A percentile compares a stretch with the other conserved stretches of the same genome.
Evolutionary conservation across 306 rosid genomes (phyloP).

Genomic region (Glycine tomentella): DNA sequence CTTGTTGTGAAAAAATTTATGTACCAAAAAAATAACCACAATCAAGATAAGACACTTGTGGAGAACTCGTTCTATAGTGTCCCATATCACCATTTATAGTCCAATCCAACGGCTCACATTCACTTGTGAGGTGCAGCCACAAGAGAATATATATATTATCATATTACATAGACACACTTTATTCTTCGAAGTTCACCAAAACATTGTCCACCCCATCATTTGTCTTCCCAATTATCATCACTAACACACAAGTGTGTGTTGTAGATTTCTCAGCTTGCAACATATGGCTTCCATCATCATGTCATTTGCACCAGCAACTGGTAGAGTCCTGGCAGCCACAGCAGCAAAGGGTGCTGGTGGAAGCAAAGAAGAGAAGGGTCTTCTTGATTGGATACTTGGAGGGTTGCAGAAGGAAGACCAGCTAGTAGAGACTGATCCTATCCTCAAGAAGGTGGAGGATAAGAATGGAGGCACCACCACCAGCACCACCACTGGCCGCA

Average conservation of each 20-base stretch:
- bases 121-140: conserved; percentile 41
- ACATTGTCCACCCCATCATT: not conserved
- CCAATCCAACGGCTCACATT: conserved; percentile 51
- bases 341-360: conserved; percentile 70
- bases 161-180: conserved; percentile 24
- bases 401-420: conserved; percentile 80
- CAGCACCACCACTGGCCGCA: conserved; percentile 42
- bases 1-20: not conserved
- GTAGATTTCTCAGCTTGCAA: not conserved
- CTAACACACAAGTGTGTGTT: not conserved
- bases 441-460: conserved; percentile 82
- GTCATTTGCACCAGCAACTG: conserved; percentile 63
- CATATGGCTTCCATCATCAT: conserved; percentile 77
- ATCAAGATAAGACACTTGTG: conserved; percentile 76
- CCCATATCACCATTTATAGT: conserved; percentile 1
- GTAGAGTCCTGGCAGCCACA: conserved; percentile 65
- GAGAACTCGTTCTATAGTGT: conserved; percentile 60
- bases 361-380: conserved; percentile 74
- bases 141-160: conserved; percentile 43
- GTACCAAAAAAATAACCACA: conserved; percentile 19
- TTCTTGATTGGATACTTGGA: conserved; percentile 77
- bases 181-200: not conserved
- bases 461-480: conserved; percentile 53
- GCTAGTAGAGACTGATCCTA: conserved; percentile 75
- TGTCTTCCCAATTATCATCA: not conserved